These are phyloP conservation scores for Rhodotorula paludigena DNA, from an alignment of 768 basidiomycete genomes.

Conservation along the genomic window DNA sequence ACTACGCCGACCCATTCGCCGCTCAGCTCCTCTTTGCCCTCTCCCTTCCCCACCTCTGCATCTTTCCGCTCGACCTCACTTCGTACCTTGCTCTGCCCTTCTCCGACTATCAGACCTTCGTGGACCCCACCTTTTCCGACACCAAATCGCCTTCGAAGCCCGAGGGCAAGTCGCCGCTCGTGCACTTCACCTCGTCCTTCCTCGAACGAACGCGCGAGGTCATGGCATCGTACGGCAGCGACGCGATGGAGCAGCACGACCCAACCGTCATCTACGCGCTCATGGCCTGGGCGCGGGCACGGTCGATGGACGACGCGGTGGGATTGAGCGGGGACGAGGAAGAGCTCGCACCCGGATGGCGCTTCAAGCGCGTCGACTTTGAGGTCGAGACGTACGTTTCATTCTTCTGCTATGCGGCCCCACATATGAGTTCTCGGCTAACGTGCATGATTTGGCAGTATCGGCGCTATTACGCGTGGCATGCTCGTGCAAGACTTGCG, in stretches of 20 bases:
- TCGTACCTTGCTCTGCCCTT: constrained; percentile 74
- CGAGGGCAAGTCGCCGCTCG: constrained; percentile 11
- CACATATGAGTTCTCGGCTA: fast-evolving
- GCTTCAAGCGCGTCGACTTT: constrained; percentile 36
- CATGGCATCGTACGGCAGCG: constrained; percentile 73
- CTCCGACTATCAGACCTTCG: constrained; percentile 47
- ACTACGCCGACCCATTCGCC: constrained; percentile 61
- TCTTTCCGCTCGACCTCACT: constrained; percentile 74
- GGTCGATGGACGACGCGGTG: not conserved
- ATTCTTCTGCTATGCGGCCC: not conserved
- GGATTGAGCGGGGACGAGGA: not conserved
- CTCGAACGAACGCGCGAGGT: constrained; percentile 67
- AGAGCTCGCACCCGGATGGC: constrained; percentile 42
- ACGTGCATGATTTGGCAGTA: not conserved
- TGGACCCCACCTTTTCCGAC: constrained; percentile 45
- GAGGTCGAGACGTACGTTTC: constrained; percentile 33
- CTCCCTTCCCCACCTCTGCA: constrained; percentile 52
- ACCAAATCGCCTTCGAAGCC: not conserved
- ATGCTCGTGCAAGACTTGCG: constrained; percentile 32
- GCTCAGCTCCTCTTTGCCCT: constrained; percentile 62
- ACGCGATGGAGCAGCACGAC: constrained; percentile 85
- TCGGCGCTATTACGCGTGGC: constrained; percentile 32
- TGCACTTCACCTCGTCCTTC: constrained; percentile 62
- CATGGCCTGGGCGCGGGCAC: constrained; percentile 49
- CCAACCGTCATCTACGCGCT: constrained; percentile 85